phyloP scores from a whole-genome alignment of 192 early-diverging fungal genomes.

The Dissophora ornata region DNA sequence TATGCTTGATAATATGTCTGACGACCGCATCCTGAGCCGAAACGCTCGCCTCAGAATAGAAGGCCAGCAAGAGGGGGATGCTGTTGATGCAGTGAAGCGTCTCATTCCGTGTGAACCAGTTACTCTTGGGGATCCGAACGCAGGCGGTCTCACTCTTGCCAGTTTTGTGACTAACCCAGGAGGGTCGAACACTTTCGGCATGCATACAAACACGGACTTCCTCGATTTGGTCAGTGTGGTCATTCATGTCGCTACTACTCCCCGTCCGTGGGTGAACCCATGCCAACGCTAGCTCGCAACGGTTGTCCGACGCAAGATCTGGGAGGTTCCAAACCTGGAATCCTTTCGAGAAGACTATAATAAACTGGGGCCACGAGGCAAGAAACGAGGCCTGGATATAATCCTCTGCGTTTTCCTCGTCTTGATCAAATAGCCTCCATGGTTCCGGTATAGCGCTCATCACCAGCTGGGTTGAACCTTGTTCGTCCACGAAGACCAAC shows the following conservation, averaged over 20 bases:
- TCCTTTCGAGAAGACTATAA: neutral
- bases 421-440: slow-evolving; percentile 4
- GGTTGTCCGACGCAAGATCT: neutral
- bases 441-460: slow-evolving; percentile 16
- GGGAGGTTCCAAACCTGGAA: slow-evolving; percentile 22
- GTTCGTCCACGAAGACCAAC: neutral
- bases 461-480: neutral
- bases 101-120: slow-evolving; percentile 5
- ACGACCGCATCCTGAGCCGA: slow-evolving; percentile 12
- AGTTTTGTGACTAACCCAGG: neutral
- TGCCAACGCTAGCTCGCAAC: neutral
- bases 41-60: slow-evolving; percentile 1
- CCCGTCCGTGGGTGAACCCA: neutral
- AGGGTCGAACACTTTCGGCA: slow-evolving; percentile 2
- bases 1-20: slow-evolving; percentile 10
- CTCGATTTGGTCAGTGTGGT: neutral
- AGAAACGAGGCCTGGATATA: slow-evolving; percentile 17
- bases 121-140: slow-evolving; percentile 12
- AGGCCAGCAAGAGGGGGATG: slow-evolving; percentile 5
- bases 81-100: slow-evolving; percentile 18
- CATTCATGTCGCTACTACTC: neutral
- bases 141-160: neutral
- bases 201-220: slow-evolving; percentile 8
- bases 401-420: slow-evolving; percentile 5
- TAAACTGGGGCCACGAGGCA: slow-evolving; percentile 4